Percentiles rank a stretch among this genome's conserved stretches.
Evolutionary conservation across 2,329 filamentous ascomycete species (phyloP).

Genomic region (Diaporthe humulicola): DNA sequence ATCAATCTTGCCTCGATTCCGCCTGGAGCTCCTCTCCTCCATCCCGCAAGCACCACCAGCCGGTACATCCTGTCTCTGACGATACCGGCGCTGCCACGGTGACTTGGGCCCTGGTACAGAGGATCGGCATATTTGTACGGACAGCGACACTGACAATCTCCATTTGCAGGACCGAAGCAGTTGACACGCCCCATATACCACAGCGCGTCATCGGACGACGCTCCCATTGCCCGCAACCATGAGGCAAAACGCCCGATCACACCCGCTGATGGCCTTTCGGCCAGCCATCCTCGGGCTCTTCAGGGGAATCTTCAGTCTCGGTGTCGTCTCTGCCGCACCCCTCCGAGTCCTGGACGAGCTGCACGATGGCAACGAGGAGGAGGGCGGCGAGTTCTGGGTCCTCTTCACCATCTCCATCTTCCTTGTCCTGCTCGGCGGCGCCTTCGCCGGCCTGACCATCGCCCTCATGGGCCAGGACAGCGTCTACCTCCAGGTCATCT

Average conservation of each 20-base stretch:
- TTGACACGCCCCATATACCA: neutral
- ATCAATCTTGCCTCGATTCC: neutral
- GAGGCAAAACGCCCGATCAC: conserved; percentile 30
- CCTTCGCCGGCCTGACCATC: conserved; percentile 94
- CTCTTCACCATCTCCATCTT: conserved; percentile 83
- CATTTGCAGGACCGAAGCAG: neutral
- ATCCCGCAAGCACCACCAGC: neutral
- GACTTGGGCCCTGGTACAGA: too few relatives aligned
- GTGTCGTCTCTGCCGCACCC: conserved; percentile 64
- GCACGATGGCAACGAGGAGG: conserved; percentile 62
- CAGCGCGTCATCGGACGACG: conserved; percentile 5
- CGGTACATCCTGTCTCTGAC: neutral
- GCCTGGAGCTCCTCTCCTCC: neutral
- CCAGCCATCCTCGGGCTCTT: conserved; percentile 64
- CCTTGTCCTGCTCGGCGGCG: conserved; percentile 89
- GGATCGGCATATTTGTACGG: neutral
- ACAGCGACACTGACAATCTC: neutral
- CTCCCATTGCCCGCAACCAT: conserved; percentile 20
- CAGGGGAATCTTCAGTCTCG: conserved; percentile 62
- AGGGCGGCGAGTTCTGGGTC: conserved; percentile 80
- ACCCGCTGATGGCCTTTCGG: conserved; percentile 37
- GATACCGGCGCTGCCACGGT: neutral
- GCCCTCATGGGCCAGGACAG: conserved; percentile 86
- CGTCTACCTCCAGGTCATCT: conserved; percentile 96
- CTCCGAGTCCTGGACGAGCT: conserved; percentile 51